These are phyloP conservation scores for Pholiota adiposa DNA, from an alignment of 1,284 basidiomycete genomes.

Conservation along the genomic window DNA sequence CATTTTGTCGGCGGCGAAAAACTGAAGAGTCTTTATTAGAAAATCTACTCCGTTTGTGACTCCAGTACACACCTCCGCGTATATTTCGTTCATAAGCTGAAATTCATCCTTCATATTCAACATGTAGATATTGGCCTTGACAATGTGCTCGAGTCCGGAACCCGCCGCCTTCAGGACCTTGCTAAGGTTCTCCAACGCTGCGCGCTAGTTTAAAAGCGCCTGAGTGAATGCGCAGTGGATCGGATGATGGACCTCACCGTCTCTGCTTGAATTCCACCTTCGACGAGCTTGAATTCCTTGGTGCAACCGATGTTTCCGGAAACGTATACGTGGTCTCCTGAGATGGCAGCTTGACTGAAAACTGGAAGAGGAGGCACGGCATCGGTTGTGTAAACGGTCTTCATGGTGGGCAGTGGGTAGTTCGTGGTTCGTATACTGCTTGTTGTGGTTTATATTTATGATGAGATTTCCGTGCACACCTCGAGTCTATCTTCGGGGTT, in stretches of 20 bases:
- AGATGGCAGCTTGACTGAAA: conserved; percentile 13
- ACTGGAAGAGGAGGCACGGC: conserved; percentile 14
- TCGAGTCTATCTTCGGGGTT: no score
- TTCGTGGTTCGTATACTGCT: no score
- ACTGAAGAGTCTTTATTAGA: neutral
- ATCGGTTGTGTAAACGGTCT: conserved; percentile 9
- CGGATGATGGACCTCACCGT: conserved; percentile 43
- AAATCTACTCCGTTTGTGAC: neutral
- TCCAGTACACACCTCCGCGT: conserved; percentile 26
- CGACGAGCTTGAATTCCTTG: conserved; percentile 52
- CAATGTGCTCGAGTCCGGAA: conserved; percentile 56
- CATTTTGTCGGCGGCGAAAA: conserved; percentile 48
- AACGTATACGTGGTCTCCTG: conserved; percentile 49
- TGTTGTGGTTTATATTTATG: no score
- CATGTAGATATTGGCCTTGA: conserved; percentile 69
- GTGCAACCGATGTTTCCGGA: conserved; percentile 64
- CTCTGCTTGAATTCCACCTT: conserved; percentile 55
- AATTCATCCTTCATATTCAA: conserved; percentile 56
- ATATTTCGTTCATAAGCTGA: conserved; percentile 55
- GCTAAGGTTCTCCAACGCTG: conserved; percentile 60
- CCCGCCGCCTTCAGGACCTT: conserved; percentile 64
- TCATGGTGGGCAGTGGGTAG: neutral
- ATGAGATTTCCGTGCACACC: no score
- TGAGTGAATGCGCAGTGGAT: neutral
- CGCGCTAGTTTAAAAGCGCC: conserved; percentile 42